A percentile compares a stretch with the other conserved stretches of the same genome.
phyloP scores from a whole-genome alignment of 1,284 basidiomycete genomes.

The Abortiporus biennis region DNA sequence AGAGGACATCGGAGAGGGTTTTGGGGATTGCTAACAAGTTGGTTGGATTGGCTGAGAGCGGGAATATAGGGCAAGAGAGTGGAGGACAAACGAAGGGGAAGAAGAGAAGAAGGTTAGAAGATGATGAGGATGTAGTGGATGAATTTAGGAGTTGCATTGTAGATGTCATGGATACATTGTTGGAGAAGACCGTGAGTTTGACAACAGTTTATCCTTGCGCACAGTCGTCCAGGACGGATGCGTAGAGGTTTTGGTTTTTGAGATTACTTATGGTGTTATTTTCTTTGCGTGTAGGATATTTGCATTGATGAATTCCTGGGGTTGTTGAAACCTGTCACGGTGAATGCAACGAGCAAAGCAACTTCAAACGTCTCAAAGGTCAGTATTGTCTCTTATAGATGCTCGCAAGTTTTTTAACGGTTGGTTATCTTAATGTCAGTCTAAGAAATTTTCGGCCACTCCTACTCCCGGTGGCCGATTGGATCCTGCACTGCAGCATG shows the following conservation, averaged over 20 bases:
- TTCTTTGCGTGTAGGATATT: constrained; percentile 51
- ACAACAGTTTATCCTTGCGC: not conserved
- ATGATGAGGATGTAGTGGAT: constrained; percentile 78
- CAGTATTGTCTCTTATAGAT: no score
- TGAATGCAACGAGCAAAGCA: constrained; percentile 32
- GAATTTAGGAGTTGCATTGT: constrained; percentile 75
- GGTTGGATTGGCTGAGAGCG: constrained; percentile 44
- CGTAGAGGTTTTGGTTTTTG: not conserved
- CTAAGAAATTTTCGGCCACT: no score
- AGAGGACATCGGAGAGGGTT: constrained; percentile 54
- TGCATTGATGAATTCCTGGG: constrained; percentile 79
- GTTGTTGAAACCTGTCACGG: constrained; percentile 59
- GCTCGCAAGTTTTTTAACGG: no score
- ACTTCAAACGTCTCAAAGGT: no score
- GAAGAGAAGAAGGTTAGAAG: constrained; percentile 43
- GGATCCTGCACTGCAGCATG: constrained; percentile 62
- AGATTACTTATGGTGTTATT: not conserved
- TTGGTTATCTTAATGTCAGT: no score
- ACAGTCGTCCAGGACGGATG: constrained; percentile 1
- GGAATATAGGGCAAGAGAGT: constrained; percentile 8
- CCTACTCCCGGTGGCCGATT: constrained; percentile 42
- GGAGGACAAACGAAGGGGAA: constrained; percentile 24
- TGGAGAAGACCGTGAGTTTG: constrained; percentile 79
- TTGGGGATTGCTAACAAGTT: constrained; percentile 61
- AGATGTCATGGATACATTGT: constrained; percentile 77